phyloP scores from a whole-genome alignment of 306 rosid species.

The Malus orientalis region DNA sequence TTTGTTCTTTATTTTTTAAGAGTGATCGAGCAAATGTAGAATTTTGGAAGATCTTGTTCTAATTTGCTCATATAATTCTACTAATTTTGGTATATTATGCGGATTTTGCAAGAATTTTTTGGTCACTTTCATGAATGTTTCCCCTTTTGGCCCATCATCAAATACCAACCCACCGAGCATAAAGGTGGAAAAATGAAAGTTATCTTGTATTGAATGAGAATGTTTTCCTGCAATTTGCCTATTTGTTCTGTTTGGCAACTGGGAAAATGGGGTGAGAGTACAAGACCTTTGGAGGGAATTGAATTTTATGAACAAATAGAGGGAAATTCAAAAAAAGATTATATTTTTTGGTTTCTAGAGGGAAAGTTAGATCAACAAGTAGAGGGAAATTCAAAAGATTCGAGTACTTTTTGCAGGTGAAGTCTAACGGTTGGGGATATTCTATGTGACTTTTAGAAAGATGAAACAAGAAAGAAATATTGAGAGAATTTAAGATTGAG shows the following conservation, averaged over 20 bases:
- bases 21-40: conserved; percentile 43
- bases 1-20: conserved; percentile 19
- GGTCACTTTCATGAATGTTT: not conserved
- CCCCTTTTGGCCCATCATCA: not conserved
- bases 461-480: not conserved
- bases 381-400: not conserved
- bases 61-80: conserved; percentile 26
- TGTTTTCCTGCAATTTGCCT: not conserved
- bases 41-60: conserved; percentile 29
- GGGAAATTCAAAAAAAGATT: not conserved
- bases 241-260: not conserved
- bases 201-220: not conserved
- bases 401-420: not conserved
- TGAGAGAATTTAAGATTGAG: too few relatives aligned
- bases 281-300: not conserved
- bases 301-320: not conserved
- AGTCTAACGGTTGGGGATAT: not conserved
- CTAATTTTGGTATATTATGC: not conserved
- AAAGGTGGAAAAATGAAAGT: not conserved
- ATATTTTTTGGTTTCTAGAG: too few relatives aligned
- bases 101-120: not conserved
- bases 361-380: too few relatives aligned
- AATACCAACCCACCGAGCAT: not conserved
- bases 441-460: not conserved
- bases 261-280: not conserved